These are phyloP conservation scores for Moringa oleifera DNA, from an alignment of 345 rosid species.

Conservation along the genomic window DNA sequence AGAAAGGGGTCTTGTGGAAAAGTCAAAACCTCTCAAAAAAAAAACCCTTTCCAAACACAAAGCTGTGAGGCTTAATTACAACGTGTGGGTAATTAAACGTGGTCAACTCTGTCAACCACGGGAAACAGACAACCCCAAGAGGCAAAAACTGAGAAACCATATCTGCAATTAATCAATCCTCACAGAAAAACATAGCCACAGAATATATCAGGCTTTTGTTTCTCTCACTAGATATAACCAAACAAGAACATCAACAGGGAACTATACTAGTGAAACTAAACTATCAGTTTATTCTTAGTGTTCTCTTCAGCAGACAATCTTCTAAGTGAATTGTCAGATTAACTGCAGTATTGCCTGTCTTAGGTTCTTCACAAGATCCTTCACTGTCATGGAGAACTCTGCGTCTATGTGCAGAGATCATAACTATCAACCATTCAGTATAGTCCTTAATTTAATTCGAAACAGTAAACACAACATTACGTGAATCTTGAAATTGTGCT, in stretches of 20 bases:
- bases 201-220: too few relatives aligned
- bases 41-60: not conserved
- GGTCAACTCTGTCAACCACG: conserved; percentile 16
- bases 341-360: conserved; percentile 29
- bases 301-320: too few relatives aligned
- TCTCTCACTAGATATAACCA: too few relatives aligned
- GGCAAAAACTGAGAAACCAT: too few relatives aligned
- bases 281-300: too few relatives aligned
- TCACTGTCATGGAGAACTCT: conserved; percentile 30
- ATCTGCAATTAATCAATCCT: too few relatives aligned
- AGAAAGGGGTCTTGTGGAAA: too few relatives aligned
- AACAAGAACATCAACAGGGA: too few relatives aligned
- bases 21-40: conserved; percentile 6
- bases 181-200: too few relatives aligned
- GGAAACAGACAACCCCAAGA: not conserved
- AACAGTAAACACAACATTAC: not conserved
- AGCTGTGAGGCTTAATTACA: not conserved
- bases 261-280: too few relatives aligned
- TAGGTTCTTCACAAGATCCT: conserved; percentile 52
- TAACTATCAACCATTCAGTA: too few relatives aligned
- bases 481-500: not conserved
- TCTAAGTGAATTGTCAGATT: not conserved
- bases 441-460: not conserved
- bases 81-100: conserved; percentile 11
- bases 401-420: conserved; percentile 45